phyloP scores from a whole-genome alignment of 2,329 filamentous ascomycete species.

The Aspergillus luchuensis region DNA sequence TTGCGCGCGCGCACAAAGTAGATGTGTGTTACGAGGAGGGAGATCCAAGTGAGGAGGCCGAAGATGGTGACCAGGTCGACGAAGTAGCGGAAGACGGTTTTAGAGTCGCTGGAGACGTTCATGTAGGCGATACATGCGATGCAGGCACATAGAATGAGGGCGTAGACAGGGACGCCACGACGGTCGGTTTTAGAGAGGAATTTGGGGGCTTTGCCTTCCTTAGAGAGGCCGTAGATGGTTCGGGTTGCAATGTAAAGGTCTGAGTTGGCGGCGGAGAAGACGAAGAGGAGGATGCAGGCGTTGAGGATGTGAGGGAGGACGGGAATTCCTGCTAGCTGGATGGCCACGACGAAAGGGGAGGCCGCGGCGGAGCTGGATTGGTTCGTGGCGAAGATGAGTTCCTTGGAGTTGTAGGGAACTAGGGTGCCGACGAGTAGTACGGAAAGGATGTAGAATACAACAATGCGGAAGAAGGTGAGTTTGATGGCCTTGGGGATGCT shows the following conservation, averaged over 20 bases:
- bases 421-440: conserved; percentile 76
- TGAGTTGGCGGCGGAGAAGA: conserved; percentile 75
- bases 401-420: conserved; percentile 67
- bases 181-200: conserved; percentile 72
- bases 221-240: conserved; percentile 71
- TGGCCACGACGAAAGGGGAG: conserved; percentile 75
- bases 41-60: conserved; percentile 68
- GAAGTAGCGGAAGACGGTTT: conserved; percentile 64
- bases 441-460: conserved; percentile 75
- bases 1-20: conserved; percentile 64
- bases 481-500: conserved; percentile 77
- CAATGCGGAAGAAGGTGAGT: conserved; percentile 78
- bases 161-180: conserved; percentile 69
- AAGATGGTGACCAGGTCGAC: conserved; percentile 70
- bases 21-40: conserved; percentile 68
- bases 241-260: conserved; percentile 76
- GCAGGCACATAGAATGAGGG: conserved; percentile 61
- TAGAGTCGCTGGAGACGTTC: conserved; percentile 62
- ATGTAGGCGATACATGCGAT: conserved; percentile 71
- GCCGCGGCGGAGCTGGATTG: conserved; percentile 58
- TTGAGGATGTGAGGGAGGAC: conserved; percentile 69
- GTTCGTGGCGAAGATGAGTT: conserved; percentile 56
- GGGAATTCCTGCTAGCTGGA: conserved; percentile 64
- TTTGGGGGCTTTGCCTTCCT: conserved; percentile 69
- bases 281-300: conserved; percentile 72